Conservation (phyloP, 1,284 basidiomycete species). For the Rhodotorula sp. region DNA sequence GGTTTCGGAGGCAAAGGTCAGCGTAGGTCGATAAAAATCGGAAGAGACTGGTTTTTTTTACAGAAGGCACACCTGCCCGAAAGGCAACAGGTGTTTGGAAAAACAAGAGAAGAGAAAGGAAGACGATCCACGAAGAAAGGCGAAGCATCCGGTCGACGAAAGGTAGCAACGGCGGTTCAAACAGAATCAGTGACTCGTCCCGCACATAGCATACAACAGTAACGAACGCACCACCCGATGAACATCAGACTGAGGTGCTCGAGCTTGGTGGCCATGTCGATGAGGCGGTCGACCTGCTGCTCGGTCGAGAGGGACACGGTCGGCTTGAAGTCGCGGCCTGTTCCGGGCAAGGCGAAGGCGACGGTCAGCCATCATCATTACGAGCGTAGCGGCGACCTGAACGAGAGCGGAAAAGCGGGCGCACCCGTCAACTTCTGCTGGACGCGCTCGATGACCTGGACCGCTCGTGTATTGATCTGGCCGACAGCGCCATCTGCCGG, state of each 20-base stretch:
- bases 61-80: too few relatives aligned
- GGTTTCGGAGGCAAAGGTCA: too few relatives aligned
- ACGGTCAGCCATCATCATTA: neutral
- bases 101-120: neutral
- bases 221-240: slow-evolving; percentile 72
- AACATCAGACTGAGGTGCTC: slow-evolving; percentile 95
- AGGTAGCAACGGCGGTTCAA: neutral
- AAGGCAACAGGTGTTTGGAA: too few relatives aligned
- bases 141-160: slow-evolving; percentile 1
- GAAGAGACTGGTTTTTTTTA: too few relatives aligned
- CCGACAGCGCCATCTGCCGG: slow-evolving; percentile 63
- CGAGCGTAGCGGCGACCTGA: too few relatives aligned
- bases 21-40: too few relatives aligned
- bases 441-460: slow-evolving; percentile 88
- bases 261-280: slow-evolving; percentile 81
- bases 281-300: slow-evolving; percentile 76
- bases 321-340: slow-evolving; percentile 87
- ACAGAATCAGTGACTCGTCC: neutral
- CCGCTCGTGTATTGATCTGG: slow-evolving; percentile 81
- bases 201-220: neutral
- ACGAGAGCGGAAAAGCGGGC: neutral
- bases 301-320: slow-evolving; percentile 68
- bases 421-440: slow-evolving; percentile 87
- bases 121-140: neutral
- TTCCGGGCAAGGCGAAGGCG: neutral